Evolutionary conservation across 306 rosid species (phyloP).

Genomic region (Lotus japonicus): DNA sequence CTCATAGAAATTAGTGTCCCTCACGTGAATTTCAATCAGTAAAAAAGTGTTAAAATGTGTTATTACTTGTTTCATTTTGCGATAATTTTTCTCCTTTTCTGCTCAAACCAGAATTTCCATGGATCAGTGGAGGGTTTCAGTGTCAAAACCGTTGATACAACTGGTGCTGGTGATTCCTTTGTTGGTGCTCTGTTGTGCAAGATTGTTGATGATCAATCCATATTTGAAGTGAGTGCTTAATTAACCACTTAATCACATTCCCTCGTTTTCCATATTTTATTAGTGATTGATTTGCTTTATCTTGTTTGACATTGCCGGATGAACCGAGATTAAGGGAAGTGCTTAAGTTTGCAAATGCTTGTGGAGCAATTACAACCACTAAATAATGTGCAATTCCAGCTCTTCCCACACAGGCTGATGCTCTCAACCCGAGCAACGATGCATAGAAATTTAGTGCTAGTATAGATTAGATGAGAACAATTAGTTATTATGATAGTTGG

Average conservation of each 20-base stretch:
- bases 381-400: conserved; percentile 92
- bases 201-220: conserved; percentile 82
- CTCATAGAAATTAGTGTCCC: too few species aligned
- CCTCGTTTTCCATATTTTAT: not conserved
- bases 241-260: not conserved
- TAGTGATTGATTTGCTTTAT: not conserved
- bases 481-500: too few species aligned
- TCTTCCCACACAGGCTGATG: conserved; percentile 69
- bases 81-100: not conserved
- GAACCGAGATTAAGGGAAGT: conserved; percentile 63
- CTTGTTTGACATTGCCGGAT: conserved; percentile 40
- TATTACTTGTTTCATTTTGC: too few species aligned
- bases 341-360: conserved; percentile 70
- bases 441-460: conserved; percentile 22
- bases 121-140: conserved; percentile 71
- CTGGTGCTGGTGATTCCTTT: conserved; percentile 94
- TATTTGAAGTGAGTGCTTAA: conserved; percentile 54
- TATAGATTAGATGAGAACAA: not conserved
- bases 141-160: conserved; percentile 74
- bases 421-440: conserved; percentile 34
- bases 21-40: too few species aligned
- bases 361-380: conserved; percentile 91
- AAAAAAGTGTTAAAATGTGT: too few species aligned
- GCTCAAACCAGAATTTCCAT: conserved; percentile 52
- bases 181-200: conserved; percentile 74